These are phyloP conservation scores for Candida morakotiae DNA, from an alignment of 805 yeast species.

Conservation along the genomic window DNA sequence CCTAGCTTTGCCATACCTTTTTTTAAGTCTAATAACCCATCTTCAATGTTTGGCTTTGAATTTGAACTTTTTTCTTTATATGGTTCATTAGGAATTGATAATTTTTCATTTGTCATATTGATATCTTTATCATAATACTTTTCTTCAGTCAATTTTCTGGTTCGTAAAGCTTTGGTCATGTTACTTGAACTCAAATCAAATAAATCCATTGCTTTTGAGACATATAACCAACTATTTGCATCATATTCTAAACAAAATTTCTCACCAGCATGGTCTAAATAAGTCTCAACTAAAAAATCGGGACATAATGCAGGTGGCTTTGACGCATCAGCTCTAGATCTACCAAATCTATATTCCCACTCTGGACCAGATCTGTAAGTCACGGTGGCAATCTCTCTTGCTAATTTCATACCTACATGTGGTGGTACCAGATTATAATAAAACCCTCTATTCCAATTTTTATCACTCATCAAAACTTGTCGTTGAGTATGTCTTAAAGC, in stretches of 20 bases:
- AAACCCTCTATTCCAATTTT: conserved; percentile 90
- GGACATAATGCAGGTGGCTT: conserved; percentile 87
- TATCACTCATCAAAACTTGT: conserved; percentile 91
- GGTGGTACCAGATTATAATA: conserved; percentile 82
- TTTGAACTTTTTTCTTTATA: conserved; percentile 49
- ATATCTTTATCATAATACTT: conserved; percentile 16
- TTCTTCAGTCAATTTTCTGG: conserved; percentile 36
- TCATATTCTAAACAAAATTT: conserved; percentile 90
- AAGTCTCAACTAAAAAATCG: conserved; percentile 88
- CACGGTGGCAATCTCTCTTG: conserved; percentile 90
- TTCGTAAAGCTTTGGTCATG: conserved; percentile 38
- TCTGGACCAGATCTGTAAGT: conserved; percentile 95
- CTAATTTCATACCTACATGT: conserved; percentile 91
- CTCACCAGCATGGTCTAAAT: conserved; percentile 91
- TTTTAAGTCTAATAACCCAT: conserved; percentile 55
- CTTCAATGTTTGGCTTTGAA: conserved; percentile 48
- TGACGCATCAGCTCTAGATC: conserved; percentile 78
- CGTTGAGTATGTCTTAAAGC: conserved; percentile 92
- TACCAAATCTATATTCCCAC: conserved; percentile 91
- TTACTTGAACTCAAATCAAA: conserved; percentile 68
- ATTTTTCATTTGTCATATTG: background rate
- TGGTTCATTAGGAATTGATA: conserved; percentile 45
- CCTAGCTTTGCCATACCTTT: conserved; percentile 63
- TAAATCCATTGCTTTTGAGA: conserved; percentile 92
- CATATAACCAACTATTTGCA: conserved; percentile 81